phyloP scores from a whole-genome alignment of 2,329 filamentous ascomycete genomes.

The Cytospora leucostoma region DNA sequence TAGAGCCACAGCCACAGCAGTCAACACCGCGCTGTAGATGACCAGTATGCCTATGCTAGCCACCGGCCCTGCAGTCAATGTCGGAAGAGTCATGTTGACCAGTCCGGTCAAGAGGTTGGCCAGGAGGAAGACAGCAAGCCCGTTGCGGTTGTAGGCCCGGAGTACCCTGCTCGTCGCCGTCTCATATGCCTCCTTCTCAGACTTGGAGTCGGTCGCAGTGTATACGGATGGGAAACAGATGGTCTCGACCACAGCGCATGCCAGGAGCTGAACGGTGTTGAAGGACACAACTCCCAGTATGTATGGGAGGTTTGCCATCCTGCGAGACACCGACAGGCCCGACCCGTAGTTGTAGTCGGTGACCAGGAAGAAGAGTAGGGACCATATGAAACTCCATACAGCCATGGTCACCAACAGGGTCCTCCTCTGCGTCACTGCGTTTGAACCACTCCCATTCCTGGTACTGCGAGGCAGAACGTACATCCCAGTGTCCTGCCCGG shows the following conservation, averaged over 20 bases:
- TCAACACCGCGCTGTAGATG: conserved; percentile 68
- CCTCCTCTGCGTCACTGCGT: conserved; percentile 51
- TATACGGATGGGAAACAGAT: conserved; percentile 75
- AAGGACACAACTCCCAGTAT: conserved; percentile 90
- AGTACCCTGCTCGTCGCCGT: conserved; percentile 80
- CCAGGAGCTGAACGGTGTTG: conserved; percentile 79
- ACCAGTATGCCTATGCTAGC: conserved; percentile 74
- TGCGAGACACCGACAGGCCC: conserved; percentile 76
- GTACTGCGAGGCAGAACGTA: conserved; percentile 68
- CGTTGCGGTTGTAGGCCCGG: conserved; percentile 84
- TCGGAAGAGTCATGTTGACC: conserved; percentile 85
- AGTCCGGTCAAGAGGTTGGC: conserved; percentile 88
- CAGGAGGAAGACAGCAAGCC: conserved; percentile 78
- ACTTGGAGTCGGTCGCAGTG: conserved; percentile 53
- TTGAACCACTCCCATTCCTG: conserved; percentile 44
- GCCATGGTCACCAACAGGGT: conserved; percentile 65
- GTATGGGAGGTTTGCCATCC: conserved; percentile 91
- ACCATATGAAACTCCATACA: conserved; percentile 69
- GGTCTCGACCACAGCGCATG: conserved; percentile 77
- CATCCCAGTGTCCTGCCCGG: conserved; percentile 82
- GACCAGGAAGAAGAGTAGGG: conserved; percentile 66
- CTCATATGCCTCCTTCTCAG: conserved; percentile 65
- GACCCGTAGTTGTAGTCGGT: conserved; percentile 71
- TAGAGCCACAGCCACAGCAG: conserved; percentile 66
- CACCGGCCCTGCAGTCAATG: conserved; percentile 67